Evolutionary conservation across 768 basidiomycete genomes (phyloP), one percentile per base, ranked within the genome.

Genomic region (Suillus decipiens): DNA sequence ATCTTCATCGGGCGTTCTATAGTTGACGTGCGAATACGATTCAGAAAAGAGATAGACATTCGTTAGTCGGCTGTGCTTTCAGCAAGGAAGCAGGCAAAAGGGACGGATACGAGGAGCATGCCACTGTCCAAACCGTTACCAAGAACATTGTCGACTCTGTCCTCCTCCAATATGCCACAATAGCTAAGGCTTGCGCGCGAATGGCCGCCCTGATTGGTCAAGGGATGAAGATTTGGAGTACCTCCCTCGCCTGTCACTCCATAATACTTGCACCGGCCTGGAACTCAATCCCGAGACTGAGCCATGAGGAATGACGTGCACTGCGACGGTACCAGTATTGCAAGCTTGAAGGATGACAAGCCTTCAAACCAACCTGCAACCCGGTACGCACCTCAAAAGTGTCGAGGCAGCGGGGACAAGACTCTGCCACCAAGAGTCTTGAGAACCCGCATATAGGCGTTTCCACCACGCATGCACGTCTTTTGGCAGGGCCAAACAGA

Each of bases 1-100:
- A 99, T 95, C 84, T 95, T 96, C 95, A 99, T 97, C 28, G 94
- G 92, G 68, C 93, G 92, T 84, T 93, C 96, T 99, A 73, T 77
- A 77, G 70, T 72, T 69, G 74, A 69, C 66, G 70, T 67, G 71
- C 67, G 75, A 64, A 56, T 28, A 28, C 37, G 41, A 57, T 62
- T 5, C 64, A 79, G 71, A 63, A 45, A 70, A 77, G 67, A 78
- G 73, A 74, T 62, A 71, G 69, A 62, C 60, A 68, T 65, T 64
- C 64, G 61, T 74, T 67, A 76, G 74, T 72, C 67, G 76, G 73
- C 64, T 71, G 74, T 74, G 71, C 47, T 69, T 70, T 71, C 68
- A 63, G 71, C 66, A 71, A 72, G 75, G 70, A 72, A 70, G 73
- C 72, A 73, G 75, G 73, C 41, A 75, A 73, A 81, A 80, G 77